These are phyloP conservation scores for Fusarium piperis DNA, from an alignment of 2,329 filamentous ascomycete genomes.

Conservation along the genomic window DNA sequence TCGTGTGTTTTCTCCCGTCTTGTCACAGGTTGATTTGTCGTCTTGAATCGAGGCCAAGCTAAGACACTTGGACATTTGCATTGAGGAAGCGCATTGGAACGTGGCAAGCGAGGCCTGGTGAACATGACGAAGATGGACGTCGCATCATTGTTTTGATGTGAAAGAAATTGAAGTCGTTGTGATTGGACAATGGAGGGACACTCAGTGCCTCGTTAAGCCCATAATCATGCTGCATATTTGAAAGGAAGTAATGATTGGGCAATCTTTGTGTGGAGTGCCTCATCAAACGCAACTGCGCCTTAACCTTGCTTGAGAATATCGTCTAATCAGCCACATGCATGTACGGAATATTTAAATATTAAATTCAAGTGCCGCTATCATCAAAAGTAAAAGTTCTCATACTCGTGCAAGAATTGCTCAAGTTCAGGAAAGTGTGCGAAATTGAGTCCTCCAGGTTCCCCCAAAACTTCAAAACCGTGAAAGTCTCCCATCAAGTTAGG, in stretches of 20 bases:
- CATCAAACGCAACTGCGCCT: no score
- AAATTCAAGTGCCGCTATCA: background rate
- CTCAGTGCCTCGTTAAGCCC: background rate
- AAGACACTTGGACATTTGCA: background rate
- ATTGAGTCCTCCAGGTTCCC: background rate
- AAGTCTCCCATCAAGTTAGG: background rate
- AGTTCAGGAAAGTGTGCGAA: background rate
- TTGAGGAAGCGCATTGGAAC: background rate
- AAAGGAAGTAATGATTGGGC: background rate
- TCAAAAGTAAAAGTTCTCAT: background rate
- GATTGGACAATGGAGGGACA: background rate
- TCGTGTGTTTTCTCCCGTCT: background rate
- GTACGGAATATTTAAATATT: background rate
- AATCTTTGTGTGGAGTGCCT: no score
- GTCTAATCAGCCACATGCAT: background rate
- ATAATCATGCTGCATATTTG: background rate
- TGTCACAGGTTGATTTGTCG: background rate
- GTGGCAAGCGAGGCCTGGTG: background rate
- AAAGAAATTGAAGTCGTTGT: background rate
- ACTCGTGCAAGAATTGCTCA: background rate
- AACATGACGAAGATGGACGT: background rate
- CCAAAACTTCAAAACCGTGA: background rate
- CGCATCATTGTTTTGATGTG: background rate
- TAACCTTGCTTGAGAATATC: background rate
- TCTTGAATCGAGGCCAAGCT: background rate